Percentiles rank a stretch among this genome's conserved stretches.
Evolutionary conservation across 1,284 basidiomycete species (phyloP).

Genomic region (Boletus smithii): DNA sequence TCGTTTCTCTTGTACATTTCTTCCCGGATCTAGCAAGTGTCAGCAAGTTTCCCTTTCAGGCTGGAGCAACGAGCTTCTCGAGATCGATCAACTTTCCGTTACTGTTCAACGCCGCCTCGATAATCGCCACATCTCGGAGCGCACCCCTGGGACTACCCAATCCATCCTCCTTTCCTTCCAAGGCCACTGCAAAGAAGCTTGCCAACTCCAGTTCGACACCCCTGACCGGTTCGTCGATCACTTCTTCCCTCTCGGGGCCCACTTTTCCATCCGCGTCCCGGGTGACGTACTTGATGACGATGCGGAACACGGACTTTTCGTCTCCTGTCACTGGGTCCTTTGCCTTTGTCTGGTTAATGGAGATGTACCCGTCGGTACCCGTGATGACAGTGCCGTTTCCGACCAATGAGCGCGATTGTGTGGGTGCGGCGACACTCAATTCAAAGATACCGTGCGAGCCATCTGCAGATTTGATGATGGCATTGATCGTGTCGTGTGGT

Average conservation of each 20-base stretch:
- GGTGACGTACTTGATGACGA: conserved; percentile 41
- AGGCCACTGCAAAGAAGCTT: conserved; percentile 56
- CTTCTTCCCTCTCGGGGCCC: conserved; percentile 48
- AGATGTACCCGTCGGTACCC: conserved; percentile 58
- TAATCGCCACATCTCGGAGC: conserved; percentile 71
- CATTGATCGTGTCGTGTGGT: conserved; percentile 74
- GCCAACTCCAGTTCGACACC: conserved; percentile 62
- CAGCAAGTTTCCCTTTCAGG: too few species aligned
- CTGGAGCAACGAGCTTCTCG: conserved; percentile 35
- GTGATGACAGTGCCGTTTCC: conserved; percentile 50
- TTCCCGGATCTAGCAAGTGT: too few species aligned
- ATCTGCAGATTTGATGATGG: conserved; percentile 48
- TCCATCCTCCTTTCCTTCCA: conserved; percentile 42
- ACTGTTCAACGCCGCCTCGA: conserved; percentile 74
- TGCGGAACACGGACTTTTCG: conserved; percentile 31
- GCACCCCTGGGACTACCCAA: conserved; percentile 56
- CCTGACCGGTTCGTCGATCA: conserved; percentile 43
- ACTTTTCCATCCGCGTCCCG: conserved; percentile 43
- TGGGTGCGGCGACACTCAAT: conserved; percentile 57
- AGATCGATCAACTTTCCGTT: conserved; percentile 61
- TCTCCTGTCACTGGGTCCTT: conserved; percentile 24
- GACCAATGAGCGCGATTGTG: conserved; percentile 37
- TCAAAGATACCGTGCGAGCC: conserved; percentile 59
- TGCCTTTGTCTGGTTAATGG: conserved; percentile 38
- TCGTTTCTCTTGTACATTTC: too few species aligned